Conservation (phyloP, 495 filamentous ascomycete genomes). For the Lepraria neglecta region DNA sequence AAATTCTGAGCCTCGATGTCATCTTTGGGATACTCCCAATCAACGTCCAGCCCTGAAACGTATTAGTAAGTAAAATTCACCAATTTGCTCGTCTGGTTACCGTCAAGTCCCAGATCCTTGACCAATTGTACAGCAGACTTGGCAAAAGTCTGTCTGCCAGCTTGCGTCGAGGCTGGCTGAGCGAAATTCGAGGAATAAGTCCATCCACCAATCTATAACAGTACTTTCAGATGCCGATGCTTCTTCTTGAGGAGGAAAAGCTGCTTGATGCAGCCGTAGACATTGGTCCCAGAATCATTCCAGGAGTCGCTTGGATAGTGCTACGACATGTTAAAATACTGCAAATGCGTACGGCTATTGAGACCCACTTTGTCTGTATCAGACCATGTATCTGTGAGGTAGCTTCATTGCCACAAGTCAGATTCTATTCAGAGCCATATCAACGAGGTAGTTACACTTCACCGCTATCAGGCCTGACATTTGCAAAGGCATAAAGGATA, state of each 20-base stretch:
- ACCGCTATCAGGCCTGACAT: slow-evolving; percentile 65
- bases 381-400: slow-evolving; percentile 76
- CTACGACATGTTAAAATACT: slow-evolving; percentile 38
- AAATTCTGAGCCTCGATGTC: slow-evolving; percentile 58
- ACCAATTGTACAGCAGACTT: slow-evolving; percentile 24
- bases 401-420: slow-evolving; percentile 34
- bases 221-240: slow-evolving; percentile 81
- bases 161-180: slow-evolving; percentile 46
- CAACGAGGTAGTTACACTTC: slow-evolving; percentile 54
- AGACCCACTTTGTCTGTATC: slow-evolving; percentile 50
- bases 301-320: slow-evolving; percentile 74
- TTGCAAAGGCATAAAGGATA: slow-evolving; percentile 85
- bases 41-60: slow-evolving; percentile 50
- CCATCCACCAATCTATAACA: slow-evolving; percentile 95
- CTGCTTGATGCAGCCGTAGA: slow-evolving; percentile 91
- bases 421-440: background rate
- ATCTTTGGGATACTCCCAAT: slow-evolving; percentile 53
- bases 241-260: slow-evolving; percentile 82
- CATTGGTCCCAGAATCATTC: slow-evolving; percentile 60
- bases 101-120: slow-evolving; percentile 23
- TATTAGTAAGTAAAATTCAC: background rate
- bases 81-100: background rate
- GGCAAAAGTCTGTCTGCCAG: slow-evolving; percentile 25
- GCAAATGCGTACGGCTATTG: background rate
- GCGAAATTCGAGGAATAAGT: slow-evolving; percentile 87